A percentile compares a stretch with the other conserved stretches of the same genome.
These are phyloP conservation scores for Hygrocybe coccinea DNA, from an alignment of 768 basidiomycete species.

Conservation along the genomic window DNA sequence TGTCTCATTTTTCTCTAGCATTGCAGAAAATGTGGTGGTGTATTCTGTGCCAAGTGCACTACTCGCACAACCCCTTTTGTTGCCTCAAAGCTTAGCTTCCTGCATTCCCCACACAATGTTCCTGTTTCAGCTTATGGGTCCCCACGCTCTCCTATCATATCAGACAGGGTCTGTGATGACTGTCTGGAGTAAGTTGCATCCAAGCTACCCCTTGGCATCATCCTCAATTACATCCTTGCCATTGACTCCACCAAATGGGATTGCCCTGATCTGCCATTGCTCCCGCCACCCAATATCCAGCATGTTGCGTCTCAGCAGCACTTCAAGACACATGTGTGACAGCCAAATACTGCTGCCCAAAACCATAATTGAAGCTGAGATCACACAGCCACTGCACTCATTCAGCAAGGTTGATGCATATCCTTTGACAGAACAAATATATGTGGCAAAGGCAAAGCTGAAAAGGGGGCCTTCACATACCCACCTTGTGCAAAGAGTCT, in stretches of 20 bases:
- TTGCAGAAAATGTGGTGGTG: constrained; percentile 79
- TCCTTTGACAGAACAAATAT: no score
- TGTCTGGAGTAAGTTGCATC: constrained; percentile 75
- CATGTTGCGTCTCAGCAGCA: constrained; percentile 27
- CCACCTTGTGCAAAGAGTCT: no score
- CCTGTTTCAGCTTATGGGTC: constrained; percentile 55
- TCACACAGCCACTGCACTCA: constrained; percentile 37
- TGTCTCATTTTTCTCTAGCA: constrained; percentile 45
- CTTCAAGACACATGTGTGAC: constrained; percentile 21
- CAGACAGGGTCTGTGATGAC: constrained; percentile 69
- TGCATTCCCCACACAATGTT: constrained; percentile 66
- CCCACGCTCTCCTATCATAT: constrained; percentile 52
- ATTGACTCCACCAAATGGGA: constrained; percentile 25
- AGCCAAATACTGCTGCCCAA: neutral
- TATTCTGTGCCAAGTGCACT: constrained; percentile 66
- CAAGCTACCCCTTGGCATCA: constrained; percentile 39
- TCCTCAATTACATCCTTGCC: constrained; percentile 21
- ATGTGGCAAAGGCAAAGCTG: no score
- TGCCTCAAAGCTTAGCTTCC: constrained; percentile 62
- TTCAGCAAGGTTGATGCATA: constrained; percentile 72
- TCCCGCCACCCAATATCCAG: constrained; percentile 22
- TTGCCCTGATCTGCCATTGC: constrained; percentile 25
- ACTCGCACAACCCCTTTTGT: constrained; percentile 65
- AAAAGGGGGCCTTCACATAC: no score
- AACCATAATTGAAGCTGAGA: neutral